These are phyloP conservation scores for Starmerella gropengiesseri DNA, from an alignment of 805 yeast species.

Conservation along the genomic window DNA sequence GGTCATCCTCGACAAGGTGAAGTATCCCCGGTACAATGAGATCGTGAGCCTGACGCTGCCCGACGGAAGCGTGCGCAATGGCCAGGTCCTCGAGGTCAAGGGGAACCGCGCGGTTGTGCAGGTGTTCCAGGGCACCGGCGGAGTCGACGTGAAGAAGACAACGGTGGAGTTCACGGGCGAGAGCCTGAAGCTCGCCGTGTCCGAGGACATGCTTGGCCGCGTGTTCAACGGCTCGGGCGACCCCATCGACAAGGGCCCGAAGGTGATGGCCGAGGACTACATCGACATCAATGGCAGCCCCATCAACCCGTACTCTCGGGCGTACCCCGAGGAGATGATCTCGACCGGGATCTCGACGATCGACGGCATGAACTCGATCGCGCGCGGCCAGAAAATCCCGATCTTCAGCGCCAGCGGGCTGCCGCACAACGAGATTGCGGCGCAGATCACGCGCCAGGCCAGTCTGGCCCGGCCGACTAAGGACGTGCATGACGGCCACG, in stretches of 20 bases:
- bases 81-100: slow-evolving; percentile 96
- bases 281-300: slow-evolving; percentile 98
- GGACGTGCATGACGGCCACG: slow-evolving; percentile 99
- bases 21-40: slow-evolving; percentile 85
- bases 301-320: slow-evolving; percentile 95
- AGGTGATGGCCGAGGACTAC: slow-evolving; percentile 96
- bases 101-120: slow-evolving; percentile 96
- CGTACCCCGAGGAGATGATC: slow-evolving; percentile 99
- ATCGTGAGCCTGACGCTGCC: slow-evolving; percentile 95
- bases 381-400: slow-evolving; percentile 99
- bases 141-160: slow-evolving; percentile 96
- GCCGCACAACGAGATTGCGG: slow-evolving; percentile 99
- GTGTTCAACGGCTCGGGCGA: slow-evolving; percentile 98
- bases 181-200: slow-evolving; percentile 82
- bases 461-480: slow-evolving; percentile 98
- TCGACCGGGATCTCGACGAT: slow-evolving; percentile 98
- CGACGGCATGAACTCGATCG: slow-evolving; percentile 98
- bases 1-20: slow-evolving; percentile 78
- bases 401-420: slow-evolving; percentile 98
- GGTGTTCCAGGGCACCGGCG: slow-evolving; percentile 98
- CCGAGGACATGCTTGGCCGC: slow-evolving; percentile 96
- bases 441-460: slow-evolving; percentile 99
- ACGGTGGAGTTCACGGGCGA: slow-evolving; percentile 95
- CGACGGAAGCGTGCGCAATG: slow-evolving; percentile 89
- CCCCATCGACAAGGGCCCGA: slow-evolving; percentile 97